Evolutionary conservation across 192 early-diverging fungal species (phyloP).

Genomic region (Backusella westeae): DNA sequence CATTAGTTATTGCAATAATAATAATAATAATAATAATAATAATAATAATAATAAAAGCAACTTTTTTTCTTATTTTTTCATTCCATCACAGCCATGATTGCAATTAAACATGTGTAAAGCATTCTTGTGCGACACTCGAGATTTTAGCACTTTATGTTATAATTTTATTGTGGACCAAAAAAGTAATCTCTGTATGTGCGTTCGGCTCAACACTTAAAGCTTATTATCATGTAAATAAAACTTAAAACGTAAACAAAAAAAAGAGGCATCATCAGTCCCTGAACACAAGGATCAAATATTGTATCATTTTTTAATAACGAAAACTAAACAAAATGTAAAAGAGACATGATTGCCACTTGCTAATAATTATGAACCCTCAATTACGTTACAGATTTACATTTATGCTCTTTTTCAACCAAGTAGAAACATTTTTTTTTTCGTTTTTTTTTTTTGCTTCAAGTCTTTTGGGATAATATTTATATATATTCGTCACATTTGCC

Average conservation of each 20-base stretch:
- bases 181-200: not conserved
- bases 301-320: not conserved
- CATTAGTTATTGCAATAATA: not conserved
- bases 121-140: not conserved
- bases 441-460: not conserved
- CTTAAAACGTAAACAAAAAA: not conserved
- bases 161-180: conserved; percentile 3
- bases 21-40: not conserved
- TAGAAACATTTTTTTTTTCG: not conserved
- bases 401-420: not conserved
- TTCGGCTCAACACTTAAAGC: not conserved
- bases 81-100: not conserved
- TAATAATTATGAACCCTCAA: not conserved
- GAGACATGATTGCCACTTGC: not conserved
- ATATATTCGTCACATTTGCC: not conserved
- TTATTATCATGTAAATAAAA: not conserved
- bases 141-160: not conserved
- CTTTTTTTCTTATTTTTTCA: not conserved
- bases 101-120: not conserved
- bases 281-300: not conserved
- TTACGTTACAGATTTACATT: not conserved
- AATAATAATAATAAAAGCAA: not conserved
- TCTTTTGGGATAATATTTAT: not conserved
- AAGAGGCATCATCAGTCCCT: not conserved
- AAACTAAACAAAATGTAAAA: not conserved